Percentiles rank a stretch among this genome's conserved stretches.
Evolutionary conservation across 2,329 filamentous ascomycete species (phyloP).

Genomic region (Pseudocercospora fuligena): DNA sequence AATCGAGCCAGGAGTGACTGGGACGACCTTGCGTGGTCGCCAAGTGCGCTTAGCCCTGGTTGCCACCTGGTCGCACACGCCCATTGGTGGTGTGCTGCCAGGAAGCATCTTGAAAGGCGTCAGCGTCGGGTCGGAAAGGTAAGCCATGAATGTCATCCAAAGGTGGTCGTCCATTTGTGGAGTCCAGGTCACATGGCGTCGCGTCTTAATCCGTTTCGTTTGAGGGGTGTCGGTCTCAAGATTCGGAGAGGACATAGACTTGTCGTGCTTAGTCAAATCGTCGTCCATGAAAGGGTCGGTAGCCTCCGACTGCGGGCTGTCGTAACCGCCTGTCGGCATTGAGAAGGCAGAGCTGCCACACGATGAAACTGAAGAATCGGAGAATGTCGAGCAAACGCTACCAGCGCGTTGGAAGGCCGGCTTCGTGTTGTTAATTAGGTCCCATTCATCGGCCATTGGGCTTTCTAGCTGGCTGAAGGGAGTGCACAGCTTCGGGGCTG

Average conservation of each 20-base stretch:
- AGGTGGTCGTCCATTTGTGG: conserved; percentile 69
- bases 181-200: conserved; percentile 56
- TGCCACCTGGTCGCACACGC: conserved; percentile 67
- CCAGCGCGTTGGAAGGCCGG: conserved; percentile 55
- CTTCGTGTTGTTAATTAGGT: conserved; percentile 38
- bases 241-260: conserved; percentile 32
- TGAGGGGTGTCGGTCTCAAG: conserved; percentile 33
- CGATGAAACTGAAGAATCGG: conserved; percentile 67
- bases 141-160: conserved; percentile 69
- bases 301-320: conserved; percentile 64
- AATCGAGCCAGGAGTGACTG: conserved; percentile 37
- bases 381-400: conserved; percentile 63
- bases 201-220: conserved; percentile 50
- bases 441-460: conserved; percentile 38
- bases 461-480: conserved; percentile 34
- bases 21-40: conserved; percentile 50
- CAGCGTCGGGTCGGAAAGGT: conserved; percentile 68
- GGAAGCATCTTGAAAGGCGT: conserved; percentile 71
- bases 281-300: conserved; percentile 58
- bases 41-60: conserved; percentile 66
- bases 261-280: conserved; percentile 34
- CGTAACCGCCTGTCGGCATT: conserved; percentile 57
- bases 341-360: conserved; percentile 58
- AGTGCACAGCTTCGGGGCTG: conserved; percentile 40
- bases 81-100: conserved; percentile 66